phyloP scores from a whole-genome alignment of 1,284 basidiomycete genomes.

The Erythrobasidium hasegawianum region DNA sequence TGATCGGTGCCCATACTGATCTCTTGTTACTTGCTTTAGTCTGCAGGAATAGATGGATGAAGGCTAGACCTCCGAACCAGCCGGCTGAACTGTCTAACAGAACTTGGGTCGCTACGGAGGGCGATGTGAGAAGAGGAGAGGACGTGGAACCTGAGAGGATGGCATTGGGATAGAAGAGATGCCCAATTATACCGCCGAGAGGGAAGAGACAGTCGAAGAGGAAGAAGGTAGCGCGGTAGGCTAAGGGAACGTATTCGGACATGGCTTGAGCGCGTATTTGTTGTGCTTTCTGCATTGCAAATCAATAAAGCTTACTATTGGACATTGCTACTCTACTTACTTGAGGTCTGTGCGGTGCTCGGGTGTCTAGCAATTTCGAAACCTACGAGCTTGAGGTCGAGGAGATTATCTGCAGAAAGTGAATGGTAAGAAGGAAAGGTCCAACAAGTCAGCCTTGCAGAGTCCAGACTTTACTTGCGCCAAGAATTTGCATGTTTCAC shows the following conservation, averaged over 20 bases:
- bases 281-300: no score
- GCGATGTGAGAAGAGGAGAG: conserved; percentile 5
- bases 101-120: conserved; percentile 19
- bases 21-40: neutral
- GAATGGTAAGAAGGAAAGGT: no score
- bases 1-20: conserved; percentile 6
- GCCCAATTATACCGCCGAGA: conserved; percentile 13
- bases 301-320: no score
- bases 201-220: conserved; percentile 17
- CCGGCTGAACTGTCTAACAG: conserved; percentile 24
- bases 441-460: no score
- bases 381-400: no score
- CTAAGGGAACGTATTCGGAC: conserved; percentile 2
- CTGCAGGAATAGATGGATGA: conserved; percentile 18
- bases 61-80: conserved; percentile 17
- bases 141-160: conserved; percentile 24
- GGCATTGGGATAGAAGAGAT: conserved; percentile 15
- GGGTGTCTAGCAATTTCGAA: no score
- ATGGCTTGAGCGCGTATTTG: neutral
- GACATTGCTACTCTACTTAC: no score
- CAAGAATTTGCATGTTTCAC: no score
- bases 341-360: no score
- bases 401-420: no score
- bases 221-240: conserved; percentile 12
- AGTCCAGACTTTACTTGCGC: no score